phyloP scores from a whole-genome alignment of 73 alveolate genomes.

The Paramecium caudatum region DNA sequence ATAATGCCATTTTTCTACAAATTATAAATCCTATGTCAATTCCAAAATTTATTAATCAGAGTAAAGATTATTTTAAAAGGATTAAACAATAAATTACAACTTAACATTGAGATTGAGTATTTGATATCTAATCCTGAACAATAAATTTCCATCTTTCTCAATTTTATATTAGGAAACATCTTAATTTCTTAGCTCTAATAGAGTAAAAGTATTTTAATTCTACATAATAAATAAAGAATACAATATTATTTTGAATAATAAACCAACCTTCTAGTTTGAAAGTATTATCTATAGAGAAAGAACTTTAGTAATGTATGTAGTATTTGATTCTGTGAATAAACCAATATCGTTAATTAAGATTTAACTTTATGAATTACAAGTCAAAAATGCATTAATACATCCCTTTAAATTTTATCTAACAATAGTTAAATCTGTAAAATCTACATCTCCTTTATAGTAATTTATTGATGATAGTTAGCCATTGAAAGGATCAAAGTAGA shows the following conservation, averaged over 20 bases:
- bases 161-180: not conserved
- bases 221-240: not conserved
- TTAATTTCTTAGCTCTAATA: not conserved
- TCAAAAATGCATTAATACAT: not conserved
- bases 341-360: not conserved
- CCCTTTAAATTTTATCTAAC: not conserved
- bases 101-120: not conserved
- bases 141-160: not conserved
- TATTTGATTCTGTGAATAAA: too few species aligned
- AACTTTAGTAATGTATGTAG: not conserved
- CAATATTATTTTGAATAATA: not conserved
- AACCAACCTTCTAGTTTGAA: not conserved
- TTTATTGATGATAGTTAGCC: not conserved
- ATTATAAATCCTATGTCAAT: not conserved
- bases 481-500: not conserved
- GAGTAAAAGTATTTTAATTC: not conserved
- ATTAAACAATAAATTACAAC: not conserved
- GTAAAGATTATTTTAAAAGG: not conserved
- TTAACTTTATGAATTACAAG: not conserved
- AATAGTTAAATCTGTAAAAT: not conserved
- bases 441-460: not conserved
- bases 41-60: not conserved
- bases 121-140: not conserved
- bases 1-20: constrained; percentile 7
- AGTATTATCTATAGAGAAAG: not conserved